These are phyloP conservation scores for Hirsutella thompsonii DNA, from an alignment of 2,329 filamentous ascomycete genomes.

Conservation along the genomic window DNA sequence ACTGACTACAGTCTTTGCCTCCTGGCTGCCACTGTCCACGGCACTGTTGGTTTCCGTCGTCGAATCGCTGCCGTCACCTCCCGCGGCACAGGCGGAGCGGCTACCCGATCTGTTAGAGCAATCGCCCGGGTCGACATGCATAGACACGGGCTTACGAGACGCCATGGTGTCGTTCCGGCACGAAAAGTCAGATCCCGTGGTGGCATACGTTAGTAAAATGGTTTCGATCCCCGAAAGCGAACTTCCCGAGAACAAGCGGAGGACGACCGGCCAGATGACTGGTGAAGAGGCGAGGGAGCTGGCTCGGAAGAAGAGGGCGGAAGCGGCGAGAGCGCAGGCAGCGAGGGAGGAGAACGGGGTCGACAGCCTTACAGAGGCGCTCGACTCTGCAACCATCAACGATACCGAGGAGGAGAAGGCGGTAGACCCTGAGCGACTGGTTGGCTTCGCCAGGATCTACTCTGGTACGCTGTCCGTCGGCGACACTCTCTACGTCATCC, in stretches of 20 bases:
- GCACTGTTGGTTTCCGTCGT: slow-evolving; percentile 88
- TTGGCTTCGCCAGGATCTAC: slow-evolving; percentile 89
- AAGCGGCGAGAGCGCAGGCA: slow-evolving; percentile 70
- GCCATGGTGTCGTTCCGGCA: slow-evolving; percentile 75
- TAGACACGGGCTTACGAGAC: slow-evolving; percentile 57
- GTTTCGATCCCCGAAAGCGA: slow-evolving; percentile 90
- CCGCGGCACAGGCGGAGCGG: slow-evolving; percentile 63
- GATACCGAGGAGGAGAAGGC: slow-evolving; percentile 42
- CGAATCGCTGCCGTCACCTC: slow-evolving; percentile 81
- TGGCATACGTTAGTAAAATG: slow-evolving; percentile 98
- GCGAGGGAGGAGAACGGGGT: slow-evolving; percentile 35
- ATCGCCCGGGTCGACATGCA: slow-evolving; percentile 62
- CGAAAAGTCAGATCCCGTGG: slow-evolving; percentile 58
- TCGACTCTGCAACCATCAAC: slow-evolving; percentile 49
- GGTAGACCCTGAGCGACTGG: slow-evolving; percentile 70
- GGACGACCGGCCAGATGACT: slow-evolving; percentile 53
- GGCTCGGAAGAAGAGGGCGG: slow-evolving; percentile 76
- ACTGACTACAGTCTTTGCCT: slow-evolving; percentile 73
- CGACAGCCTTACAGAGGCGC: slow-evolving; percentile 43
- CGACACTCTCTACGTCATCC: slow-evolving; percentile 79
- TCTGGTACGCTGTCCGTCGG: slow-evolving; percentile 83
- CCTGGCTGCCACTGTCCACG: slow-evolving; percentile 87
- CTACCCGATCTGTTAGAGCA: slow-evolving; percentile 67
- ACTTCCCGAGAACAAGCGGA: slow-evolving; percentile 70
- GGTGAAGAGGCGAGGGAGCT: slow-evolving; percentile 84